Evolutionary conservation across 2,329 filamentous ascomycete genomes (phyloP), one percentile per base, ranked within the genome.

Genomic region (Lachnellula occidentalis): DNA sequence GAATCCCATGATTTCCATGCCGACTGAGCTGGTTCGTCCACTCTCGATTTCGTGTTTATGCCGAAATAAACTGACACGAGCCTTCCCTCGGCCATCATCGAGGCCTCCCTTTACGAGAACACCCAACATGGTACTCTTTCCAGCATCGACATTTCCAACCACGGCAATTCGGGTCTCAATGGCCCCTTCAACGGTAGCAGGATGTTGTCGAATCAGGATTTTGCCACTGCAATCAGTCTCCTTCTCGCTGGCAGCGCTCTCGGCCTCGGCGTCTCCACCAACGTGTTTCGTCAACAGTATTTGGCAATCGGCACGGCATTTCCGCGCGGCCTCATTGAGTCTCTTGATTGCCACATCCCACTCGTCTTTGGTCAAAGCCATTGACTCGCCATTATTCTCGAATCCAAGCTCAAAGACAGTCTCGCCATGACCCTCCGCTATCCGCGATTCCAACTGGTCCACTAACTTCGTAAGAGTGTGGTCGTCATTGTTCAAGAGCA

Each of bases 1-100:
- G 64, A 96, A 99, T 2, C 94, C 94, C 87, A 97, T 91, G 58
- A 97, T 97, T 71, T 99, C 94, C 92, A 97, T 95, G 42, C 94
- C 92, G 0, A 99, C 94, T 0, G 92, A 96, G 69, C 90, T 96
- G 9, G 94, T 99, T 61, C 94, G 82, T 1, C 94, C 94, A 46
- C 89, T 94, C 72, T 99, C 94, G 41, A 97, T 88, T 73, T 99
- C 94, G 67, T 99, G 94, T 73, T 99, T 97, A 72, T 99, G 94
- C 15, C 94, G 83, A 74, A 99, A 99, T 12, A 99, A 83, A 61
- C 96, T 97, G 50, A 99, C 89, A 58, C 94, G 87, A 45, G 94
- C 92, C 71, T 89, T 92, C 12, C 94, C 94, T 67, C 94, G 82
- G 15, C 94, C 94, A 72, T 99, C 94, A 66, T 99, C 94, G 2